These are phyloP conservation scores for Penicillium odoratum DNA, from an alignment of 495 filamentous ascomycete genomes.

Conservation along the genomic window DNA sequence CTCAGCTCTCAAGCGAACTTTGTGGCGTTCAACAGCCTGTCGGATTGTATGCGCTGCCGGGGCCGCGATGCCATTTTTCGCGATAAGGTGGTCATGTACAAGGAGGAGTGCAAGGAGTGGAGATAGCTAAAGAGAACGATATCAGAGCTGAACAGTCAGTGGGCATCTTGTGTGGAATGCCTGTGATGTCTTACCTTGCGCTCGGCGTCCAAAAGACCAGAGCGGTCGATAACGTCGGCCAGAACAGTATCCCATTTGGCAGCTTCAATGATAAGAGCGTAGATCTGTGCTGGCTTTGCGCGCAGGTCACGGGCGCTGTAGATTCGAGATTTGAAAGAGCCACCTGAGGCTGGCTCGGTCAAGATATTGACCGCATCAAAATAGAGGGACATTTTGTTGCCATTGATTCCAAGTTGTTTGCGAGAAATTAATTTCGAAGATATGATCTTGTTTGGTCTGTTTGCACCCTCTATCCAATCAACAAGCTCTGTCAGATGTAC, in stretches of 20 bases:
- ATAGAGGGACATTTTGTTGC: constrained; percentile 82
- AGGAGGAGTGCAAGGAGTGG: constrained; percentile 79
- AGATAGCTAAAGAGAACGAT: constrained; percentile 60
- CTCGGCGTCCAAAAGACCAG: constrained; percentile 69
- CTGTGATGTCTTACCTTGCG: constrained; percentile 66
- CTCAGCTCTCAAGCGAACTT: constrained; percentile 75
- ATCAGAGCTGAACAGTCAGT: constrained; percentile 41
- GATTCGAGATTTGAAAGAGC: constrained; percentile 80
- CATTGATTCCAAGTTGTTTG: background rate
- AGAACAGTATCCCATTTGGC: constrained; percentile 87
- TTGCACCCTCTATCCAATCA: background rate
- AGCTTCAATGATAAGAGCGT: constrained; percentile 79
- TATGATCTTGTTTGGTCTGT: constrained; percentile 11
- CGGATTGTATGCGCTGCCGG: constrained; percentile 75
- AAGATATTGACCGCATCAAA: constrained; percentile 81
- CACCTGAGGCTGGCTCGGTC: constrained; percentile 59
- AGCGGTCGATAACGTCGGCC: constrained; percentile 79
- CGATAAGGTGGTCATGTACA: constrained; percentile 80
- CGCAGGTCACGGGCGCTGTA: constrained; percentile 67
- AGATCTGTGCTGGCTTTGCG: constrained; percentile 77
- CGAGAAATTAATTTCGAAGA: constrained; percentile 13
- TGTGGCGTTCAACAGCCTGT: constrained; percentile 73
- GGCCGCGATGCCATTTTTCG: constrained; percentile 76
- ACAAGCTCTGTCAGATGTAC: background rate
- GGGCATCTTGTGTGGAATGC: constrained; percentile 14